A percentile compares a stretch with the other conserved stretches of the same genome.
These are phyloP conservation scores for Cryoendolithus antarcticus DNA, from an alignment of 2,329 filamentous ascomycete genomes.

Conservation along the genomic window DNA sequence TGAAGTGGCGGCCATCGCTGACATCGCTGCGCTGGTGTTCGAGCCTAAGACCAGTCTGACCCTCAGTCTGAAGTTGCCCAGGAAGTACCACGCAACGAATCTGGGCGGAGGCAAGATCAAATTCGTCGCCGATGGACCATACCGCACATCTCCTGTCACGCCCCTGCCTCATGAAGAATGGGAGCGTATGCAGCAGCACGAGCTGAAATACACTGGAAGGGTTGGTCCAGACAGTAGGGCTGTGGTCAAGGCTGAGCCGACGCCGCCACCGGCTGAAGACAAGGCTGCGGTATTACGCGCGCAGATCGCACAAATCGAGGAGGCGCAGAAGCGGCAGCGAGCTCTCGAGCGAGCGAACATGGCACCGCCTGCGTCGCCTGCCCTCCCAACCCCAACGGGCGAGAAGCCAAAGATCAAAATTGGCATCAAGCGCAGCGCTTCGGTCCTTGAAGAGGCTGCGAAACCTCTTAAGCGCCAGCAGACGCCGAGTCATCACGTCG, in stretches of 20 bases:
- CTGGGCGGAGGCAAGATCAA: conserved; percentile 36
- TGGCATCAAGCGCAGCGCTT: conserved; percentile 14
- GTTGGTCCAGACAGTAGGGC: conserved; percentile 8
- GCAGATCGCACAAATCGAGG: conserved; percentile 1
- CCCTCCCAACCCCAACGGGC: conserved; percentile 6
- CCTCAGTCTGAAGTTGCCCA: conserved; percentile 42
- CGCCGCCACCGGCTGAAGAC: not conserved
- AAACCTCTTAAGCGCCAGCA: conserved; percentile 15
- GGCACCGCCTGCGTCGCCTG: conserved; percentile 3
- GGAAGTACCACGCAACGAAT: conserved; percentile 44
- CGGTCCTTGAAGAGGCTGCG: conserved; percentile 13
- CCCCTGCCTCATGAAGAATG: conserved; percentile 19
- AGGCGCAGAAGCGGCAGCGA: not conserved
- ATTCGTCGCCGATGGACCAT: conserved; percentile 18
- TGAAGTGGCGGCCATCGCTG: conserved; percentile 45
- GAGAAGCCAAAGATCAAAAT: conserved; percentile 18
- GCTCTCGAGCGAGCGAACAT: conserved; percentile 4
- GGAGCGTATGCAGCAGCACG: conserved; percentile 15
- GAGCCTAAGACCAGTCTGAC: conserved; percentile 37
- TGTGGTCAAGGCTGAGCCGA: conserved; percentile 1
- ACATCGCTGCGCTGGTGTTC: conserved; percentile 46
- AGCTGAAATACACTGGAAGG: conserved; percentile 20
- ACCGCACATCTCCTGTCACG: conserved; percentile 16
- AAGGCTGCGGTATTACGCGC: no score
- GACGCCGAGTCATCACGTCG: conserved; percentile 1